Evolutionary conservation across 2,329 filamentous ascomycete genomes (phyloP).

Genomic region (Monilinia vaccinii-corymbosi): DNA sequence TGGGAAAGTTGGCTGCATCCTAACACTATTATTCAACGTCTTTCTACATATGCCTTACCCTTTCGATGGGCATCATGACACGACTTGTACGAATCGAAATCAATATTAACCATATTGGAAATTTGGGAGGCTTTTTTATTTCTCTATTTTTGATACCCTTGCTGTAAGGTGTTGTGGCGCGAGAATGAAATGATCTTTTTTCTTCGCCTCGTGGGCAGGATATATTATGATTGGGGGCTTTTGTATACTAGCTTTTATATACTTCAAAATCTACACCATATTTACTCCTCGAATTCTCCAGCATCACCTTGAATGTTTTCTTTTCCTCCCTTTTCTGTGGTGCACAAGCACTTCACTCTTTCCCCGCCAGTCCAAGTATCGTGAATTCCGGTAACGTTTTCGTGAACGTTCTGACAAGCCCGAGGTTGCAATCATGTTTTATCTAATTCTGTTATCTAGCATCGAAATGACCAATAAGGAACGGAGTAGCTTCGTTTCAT

Average conservation of each 20-base stretch:
- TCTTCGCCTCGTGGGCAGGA: not conserved
- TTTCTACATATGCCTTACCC: not conserved
- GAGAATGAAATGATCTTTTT: not conserved
- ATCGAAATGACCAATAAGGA: not conserved
- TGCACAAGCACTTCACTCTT: not conserved
- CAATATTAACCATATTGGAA: not conserved
- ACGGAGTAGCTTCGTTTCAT: not conserved
- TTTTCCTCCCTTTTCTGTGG: not conserved
- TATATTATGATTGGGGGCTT: not conserved
- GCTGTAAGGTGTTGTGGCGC: slow-evolving; percentile 8
- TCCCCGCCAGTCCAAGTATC: not conserved
- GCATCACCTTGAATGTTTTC: not conserved
- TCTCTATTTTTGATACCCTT: slow-evolving; percentile 6
- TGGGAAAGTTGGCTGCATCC: not conserved
- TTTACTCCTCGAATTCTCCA: not conserved
- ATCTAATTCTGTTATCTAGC: not conserved
- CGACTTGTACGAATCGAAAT: not conserved
- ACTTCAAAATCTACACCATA: not conserved
- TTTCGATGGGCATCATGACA: not conserved
- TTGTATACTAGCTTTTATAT: not conserved
- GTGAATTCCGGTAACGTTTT: not conserved
- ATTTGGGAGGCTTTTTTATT: not conserved
- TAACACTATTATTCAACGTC: not conserved
- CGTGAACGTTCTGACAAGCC: not conserved
- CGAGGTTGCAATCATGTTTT: not conserved